Conservation (phyloP, 441 rosid species). For the Raphanus hybrid region DNA sequence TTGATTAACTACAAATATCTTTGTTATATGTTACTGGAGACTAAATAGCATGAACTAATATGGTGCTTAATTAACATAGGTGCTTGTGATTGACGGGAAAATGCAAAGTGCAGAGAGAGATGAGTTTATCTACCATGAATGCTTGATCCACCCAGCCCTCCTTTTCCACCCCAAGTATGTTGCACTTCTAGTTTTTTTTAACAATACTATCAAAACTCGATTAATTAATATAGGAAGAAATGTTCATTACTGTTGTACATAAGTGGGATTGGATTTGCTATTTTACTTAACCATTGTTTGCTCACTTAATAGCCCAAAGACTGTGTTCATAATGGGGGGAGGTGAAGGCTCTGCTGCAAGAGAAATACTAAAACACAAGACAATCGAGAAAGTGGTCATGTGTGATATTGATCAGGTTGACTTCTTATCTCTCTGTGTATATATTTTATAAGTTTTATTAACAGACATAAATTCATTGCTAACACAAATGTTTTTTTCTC, state of each 20-base stretch:
- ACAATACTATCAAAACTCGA: not conserved
- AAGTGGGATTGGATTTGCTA: not conserved
- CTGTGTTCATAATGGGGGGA: slow-evolving; percentile 92
- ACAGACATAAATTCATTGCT: not conserved
- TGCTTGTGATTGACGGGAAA: slow-evolving; percentile 91
- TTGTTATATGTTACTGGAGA: not conserved
- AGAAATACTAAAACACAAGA: slow-evolving; percentile 75
- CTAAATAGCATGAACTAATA: not conserved
- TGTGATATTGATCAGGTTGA: slow-evolving; percentile 91
- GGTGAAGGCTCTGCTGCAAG: slow-evolving; percentile 98
- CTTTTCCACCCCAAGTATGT: slow-evolving; percentile 70
- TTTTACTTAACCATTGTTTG: not conserved
- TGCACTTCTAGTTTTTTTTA: slow-evolving; percentile 10
- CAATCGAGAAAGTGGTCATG: slow-evolving; percentile 82
- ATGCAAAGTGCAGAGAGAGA: slow-evolving; percentile 97
- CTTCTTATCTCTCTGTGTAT: not conserved
- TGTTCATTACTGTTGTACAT: not conserved
- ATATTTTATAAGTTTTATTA: not conserved
- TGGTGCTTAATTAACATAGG: slow-evolving; percentile 44
- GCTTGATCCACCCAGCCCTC: slow-evolving; percentile 85
- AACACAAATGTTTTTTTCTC: slow-evolving; percentile 20
- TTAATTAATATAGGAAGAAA: not conserved
- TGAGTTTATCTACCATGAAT: slow-evolving; percentile 93
- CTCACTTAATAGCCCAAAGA: slow-evolving; percentile 57
- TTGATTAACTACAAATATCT: not conserved